Base-by-base conservation (phyloP, 495 filamentous ascomycete species). In the Platismatia glauca region DNA sequence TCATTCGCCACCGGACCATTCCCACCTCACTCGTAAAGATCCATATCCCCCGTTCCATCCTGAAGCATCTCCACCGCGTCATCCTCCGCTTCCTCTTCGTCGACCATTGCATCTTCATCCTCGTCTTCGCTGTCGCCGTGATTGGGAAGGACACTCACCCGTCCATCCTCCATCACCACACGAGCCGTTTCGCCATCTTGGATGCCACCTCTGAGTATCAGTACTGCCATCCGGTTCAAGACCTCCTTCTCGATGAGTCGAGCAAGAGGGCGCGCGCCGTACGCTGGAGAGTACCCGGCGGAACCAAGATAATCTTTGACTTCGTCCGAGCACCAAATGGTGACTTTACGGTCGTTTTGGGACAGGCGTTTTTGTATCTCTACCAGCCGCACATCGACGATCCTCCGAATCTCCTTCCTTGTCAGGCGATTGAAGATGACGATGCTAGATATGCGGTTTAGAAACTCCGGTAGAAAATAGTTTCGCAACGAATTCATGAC, bases 351-450 rank as follows among this genome's bases (percentile, higher is more conserved):
- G 66, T 84, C 84, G 74, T 97, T 97, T 66, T 81, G 74, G 52
- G 76, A 71, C 8, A 98, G 83, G 24, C 94, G 87, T 69, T 90
- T 88, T 81, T 98, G 94, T 69, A 98, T 91, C 72, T 98, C 94
- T 13, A 65, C 56, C 27, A 98, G 81, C 34, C 94, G 88, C 35
- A 98, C 82, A 66, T 98, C 95, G 59, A 98, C 94, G 74, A 98
- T 97, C 77, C 82, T 89, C 69, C 94, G 86, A 71, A 98, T 98
- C 76, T 98, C 94, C 52, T 76, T 75, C 70, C 82, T 84, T 6
- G 89, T 89, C 56, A 98, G 88, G 35, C 94, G 90, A 78, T 98
- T 98, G 86, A 98, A 98, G 78, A 98, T 96, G 77, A 98, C 91
- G 62, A 84, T 88, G 67, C 86, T 91, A 74, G 82, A 89, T 82